A percentile compares a stretch with the other conserved stretches of the same genome.
Evolutionary conservation across 2,329 filamentous ascomycete species (phyloP).

Genomic region (Ophiosphaerella korrae): DNA sequence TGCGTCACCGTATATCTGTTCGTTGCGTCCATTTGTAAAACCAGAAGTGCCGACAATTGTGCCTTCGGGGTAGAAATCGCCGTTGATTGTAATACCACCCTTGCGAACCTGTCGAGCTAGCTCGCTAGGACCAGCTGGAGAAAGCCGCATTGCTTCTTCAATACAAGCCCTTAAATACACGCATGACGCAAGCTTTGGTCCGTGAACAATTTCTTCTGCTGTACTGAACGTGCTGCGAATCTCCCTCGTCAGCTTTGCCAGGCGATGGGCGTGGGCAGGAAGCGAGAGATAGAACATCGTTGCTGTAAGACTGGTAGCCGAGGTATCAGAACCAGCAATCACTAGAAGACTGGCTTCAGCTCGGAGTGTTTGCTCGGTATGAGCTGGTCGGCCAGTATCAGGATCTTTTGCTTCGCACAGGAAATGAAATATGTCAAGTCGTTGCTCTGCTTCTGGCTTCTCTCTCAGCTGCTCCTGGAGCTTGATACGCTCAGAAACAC

Average conservation of each 20-base stretch:
- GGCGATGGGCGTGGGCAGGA: slow-evolving; percentile 1
- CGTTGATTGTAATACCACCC: slow-evolving; percentile 22
- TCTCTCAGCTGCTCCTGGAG: slow-evolving; percentile 13
- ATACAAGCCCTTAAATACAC: slow-evolving; percentile 21
- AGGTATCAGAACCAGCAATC: slow-evolving; percentile 19
- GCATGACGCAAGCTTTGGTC: slow-evolving; percentile 1
- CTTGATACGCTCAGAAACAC: too few species aligned
- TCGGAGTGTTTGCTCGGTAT: slow-evolving; percentile 44
- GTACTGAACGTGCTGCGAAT: slow-evolving; percentile 12
- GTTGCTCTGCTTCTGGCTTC: too few species aligned
- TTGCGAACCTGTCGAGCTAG: slow-evolving; percentile 14
- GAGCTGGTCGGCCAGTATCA: slow-evolving; percentile 39
- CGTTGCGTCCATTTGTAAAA: slow-evolving; percentile 21
- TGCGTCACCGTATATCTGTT: slow-evolving; percentile 16
- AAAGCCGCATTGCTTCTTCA: slow-evolving; percentile 20
- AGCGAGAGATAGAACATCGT: slow-evolving; percentile 17
- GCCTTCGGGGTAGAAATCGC: slow-evolving; percentile 17
- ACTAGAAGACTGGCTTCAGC: slow-evolving; percentile 16
- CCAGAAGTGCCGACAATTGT: slow-evolving; percentile 18
- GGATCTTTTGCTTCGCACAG: slow-evolving; percentile 48
- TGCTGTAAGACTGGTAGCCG: slow-evolving; percentile 4
- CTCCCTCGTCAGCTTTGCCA: slow-evolving; percentile 13
- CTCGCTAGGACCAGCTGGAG: slow-evolving; percentile 16
- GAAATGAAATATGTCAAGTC: slow-evolving; percentile 46
- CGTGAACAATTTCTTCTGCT: slow-evolving; percentile 10